Conservation (phyloP, 192 early-diverging fungal genomes). For the Rhizoclosmatium globosum region DNA sequence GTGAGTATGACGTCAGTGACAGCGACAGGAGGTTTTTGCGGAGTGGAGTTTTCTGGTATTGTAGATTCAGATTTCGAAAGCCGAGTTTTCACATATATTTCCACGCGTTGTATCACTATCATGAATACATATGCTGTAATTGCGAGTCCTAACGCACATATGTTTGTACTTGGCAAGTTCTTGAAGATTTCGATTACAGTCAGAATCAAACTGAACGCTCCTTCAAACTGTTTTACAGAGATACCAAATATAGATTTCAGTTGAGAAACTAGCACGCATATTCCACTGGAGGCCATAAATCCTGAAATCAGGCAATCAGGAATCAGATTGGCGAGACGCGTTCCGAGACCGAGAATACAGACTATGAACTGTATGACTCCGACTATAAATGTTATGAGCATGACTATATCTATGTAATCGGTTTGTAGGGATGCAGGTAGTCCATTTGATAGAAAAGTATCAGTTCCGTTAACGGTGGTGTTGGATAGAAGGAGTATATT, state of each 20-base stretch:
- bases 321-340: not conserved
- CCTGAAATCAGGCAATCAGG: conserved; percentile 26
- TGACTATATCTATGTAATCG: conserved; percentile 10
- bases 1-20: conserved; percentile 33
- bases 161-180: not conserved
- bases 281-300: conserved; percentile 23
- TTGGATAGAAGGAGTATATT: not conserved
- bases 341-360: conserved; percentile 10
- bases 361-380: conserved; percentile 19
- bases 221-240: conserved; percentile 5
- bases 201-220: conserved; percentile 18
- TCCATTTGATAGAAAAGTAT: conserved; percentile 11
- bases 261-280: conserved; percentile 23
- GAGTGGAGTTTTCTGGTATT: not conserved
- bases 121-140: conserved; percentile 10
- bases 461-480: not conserved
- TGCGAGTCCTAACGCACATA: not conserved
- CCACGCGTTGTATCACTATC: not conserved
- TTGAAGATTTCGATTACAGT: conserved; percentile 8
- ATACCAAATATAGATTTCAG: conserved; percentile 31
- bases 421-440: not conserved
- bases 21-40: not conserved
- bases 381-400: conserved; percentile 19
- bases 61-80: not conserved
- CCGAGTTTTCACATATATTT: not conserved